Evolutionary conservation across 2,329 filamentous ascomycete genomes (phyloP).

Genomic region (Colletotrichum siamense): DNA sequence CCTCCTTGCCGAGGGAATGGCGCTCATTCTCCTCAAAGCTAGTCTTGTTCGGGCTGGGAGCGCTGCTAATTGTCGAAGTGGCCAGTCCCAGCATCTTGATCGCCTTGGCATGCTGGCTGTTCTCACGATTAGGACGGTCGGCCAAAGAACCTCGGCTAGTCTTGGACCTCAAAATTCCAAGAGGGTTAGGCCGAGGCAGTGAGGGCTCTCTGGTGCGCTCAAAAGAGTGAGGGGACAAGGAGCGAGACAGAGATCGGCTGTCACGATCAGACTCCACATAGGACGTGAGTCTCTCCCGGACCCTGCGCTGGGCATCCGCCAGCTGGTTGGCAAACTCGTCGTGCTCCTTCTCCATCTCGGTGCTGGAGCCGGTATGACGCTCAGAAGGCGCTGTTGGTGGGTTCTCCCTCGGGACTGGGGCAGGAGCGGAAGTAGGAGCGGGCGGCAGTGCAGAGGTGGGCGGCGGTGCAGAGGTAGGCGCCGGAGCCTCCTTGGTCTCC

Average conservation of each 20-base stretch:
- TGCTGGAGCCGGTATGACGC: constrained; percentile 1
- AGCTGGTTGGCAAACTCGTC: constrained; percentile 78
- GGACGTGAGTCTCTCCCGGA: constrained; percentile 75
- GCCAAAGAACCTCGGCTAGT: constrained; percentile 71
- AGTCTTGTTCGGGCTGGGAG: constrained; percentile 44
- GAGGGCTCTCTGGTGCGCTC: constrained; percentile 39
- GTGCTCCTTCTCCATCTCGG: constrained; percentile 56
- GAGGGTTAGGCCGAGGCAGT: constrained; percentile 55
- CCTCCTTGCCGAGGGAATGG: constrained; percentile 30
- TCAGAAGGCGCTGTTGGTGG: neutral
- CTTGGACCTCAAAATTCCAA: constrained; percentile 70
- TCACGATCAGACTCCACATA: constrained; percentile 66
- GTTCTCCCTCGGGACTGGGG: neutral
- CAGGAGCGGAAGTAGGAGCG: neutral
- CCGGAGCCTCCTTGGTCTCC: neutral
- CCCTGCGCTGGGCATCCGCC: constrained; percentile 67
- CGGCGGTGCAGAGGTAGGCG: neutral
- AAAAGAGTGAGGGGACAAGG: constrained; percentile 43
- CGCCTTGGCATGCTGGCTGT: constrained; percentile 54
- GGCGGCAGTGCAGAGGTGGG: neutral
- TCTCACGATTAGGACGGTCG: constrained; percentile 48
- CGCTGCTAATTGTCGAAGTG: constrained; percentile 42
- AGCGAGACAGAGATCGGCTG: constrained; percentile 50
- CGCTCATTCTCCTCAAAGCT: constrained; percentile 39
- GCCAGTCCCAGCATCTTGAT: constrained; percentile 68